Evolutionary conservation across 1,284 basidiomycete species (phyloP).

Genomic region (Earliella scabrosa): DNA sequence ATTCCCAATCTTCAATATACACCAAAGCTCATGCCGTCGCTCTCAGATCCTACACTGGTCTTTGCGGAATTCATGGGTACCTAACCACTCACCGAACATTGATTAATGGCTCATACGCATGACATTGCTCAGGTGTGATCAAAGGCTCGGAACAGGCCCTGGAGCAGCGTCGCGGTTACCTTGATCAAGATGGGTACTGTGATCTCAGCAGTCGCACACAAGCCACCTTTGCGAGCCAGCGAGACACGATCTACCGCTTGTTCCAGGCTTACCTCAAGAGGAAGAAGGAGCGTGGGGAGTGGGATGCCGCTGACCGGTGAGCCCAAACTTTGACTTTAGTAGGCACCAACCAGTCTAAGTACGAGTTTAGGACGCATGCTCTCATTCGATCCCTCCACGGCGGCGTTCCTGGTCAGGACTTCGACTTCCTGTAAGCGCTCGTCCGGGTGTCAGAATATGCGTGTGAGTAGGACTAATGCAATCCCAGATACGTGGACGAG

Average conservation of each 20-base stretch:
- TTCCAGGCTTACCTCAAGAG: slow-evolving; percentile 57
- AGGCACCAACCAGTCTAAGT: background rate
- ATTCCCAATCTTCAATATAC: no score
- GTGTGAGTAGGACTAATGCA: background rate
- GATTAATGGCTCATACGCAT: no score
- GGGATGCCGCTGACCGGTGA: slow-evolving; percentile 68
- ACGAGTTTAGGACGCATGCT: slow-evolving; percentile 50
- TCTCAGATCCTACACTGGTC: slow-evolving; percentile 61
- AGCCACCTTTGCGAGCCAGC: slow-evolving; percentile 54
- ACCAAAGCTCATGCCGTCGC: background rate
- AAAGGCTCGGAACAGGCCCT: slow-evolving; percentile 64
- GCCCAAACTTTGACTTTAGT: background rate
- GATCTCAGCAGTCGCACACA: slow-evolving; percentile 54
- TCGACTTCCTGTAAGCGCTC: slow-evolving; percentile 60
- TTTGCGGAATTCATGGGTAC: slow-evolving; percentile 73
- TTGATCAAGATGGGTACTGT: slow-evolving; percentile 51
- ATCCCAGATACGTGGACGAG: slow-evolving; percentile 72
- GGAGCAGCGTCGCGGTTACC: slow-evolving; percentile 36
- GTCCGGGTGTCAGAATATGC: background rate
- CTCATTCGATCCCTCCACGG: slow-evolving; percentile 47
- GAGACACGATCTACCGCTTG: slow-evolving; percentile 55
- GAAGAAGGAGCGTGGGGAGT: slow-evolving; percentile 50
- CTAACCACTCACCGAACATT: background rate
- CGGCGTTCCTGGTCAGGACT: slow-evolving; percentile 44
- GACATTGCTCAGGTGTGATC: slow-evolving; percentile 55